Base-by-base conservation (phyloP, 257 asterid species). In the Cynanchum wilfordii region DNA sequence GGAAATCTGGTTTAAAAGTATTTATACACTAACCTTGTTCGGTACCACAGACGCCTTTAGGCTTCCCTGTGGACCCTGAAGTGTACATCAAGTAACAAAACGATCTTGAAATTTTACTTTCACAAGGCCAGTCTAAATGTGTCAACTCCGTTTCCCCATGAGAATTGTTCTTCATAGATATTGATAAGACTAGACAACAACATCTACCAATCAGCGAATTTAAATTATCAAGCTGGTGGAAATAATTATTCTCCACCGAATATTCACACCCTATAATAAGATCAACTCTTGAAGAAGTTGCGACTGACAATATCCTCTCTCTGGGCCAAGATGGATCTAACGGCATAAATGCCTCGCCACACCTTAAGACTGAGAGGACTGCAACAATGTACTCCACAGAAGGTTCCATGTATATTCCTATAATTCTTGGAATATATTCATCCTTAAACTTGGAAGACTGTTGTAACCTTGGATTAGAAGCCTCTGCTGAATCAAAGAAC, bases 1-100 rank as follows among this genome's bases (percentile, higher is more conserved):
- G 64, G 44, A 69, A 16, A 69, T 17, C 27, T 17, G 5, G 56
- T 27, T 38, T 11, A 62, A 6, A 67, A 24, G 27, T 17, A 45
- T 30, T 50, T 8, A 66, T 74, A 66, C 38, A 62, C 82, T 79
- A 79, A 91, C 97, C 98, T 68, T 75, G 72, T 86, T 93, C 97
- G 45, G 97, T 91, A 73, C 98, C 98, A 78, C 98, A 91, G 77
- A 93, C 91, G 80, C 95, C 96, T 84, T 89, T 93, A 66, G 98
- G 96, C 76, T 80, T 72, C 76, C 98, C 98, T 25, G 90, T 86
- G 72, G 98, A 91, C 70, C 98, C 98, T 49, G 97, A 94, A 60
- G 98, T 94, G 87, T 87, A 88, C 86, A 94, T 87, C 86, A 91
- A 76, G 86, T 94, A 94, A 87, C 96, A 89, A 78, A 91, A 94